Evolutionary conservation across 1,284 basidiomycete genomes (phyloP).

Genomic region (Earliella scabrosa): DNA sequence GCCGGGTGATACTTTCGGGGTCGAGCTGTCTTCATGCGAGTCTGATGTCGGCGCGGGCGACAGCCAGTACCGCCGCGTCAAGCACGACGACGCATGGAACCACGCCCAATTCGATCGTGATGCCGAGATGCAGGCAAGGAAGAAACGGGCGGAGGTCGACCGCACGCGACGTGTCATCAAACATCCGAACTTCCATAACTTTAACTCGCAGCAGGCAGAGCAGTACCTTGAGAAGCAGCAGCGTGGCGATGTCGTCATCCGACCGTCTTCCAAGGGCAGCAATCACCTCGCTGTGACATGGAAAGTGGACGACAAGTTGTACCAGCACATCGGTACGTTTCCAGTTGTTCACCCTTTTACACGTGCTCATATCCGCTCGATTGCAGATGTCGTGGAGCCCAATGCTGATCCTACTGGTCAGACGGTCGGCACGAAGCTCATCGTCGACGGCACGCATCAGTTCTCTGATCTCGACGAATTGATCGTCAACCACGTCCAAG

Average conservation of each 20-base stretch:
- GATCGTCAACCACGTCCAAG: conserved; percentile 96
- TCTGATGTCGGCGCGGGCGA: conserved; percentile 75
- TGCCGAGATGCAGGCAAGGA: conserved; percentile 75
- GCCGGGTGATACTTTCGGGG: conserved; percentile 64
- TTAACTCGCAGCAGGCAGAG: conserved; percentile 92
- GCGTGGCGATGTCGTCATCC: conserved; percentile 93
- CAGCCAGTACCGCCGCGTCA: conserved; percentile 62
- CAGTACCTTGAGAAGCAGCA: conserved; percentile 89
- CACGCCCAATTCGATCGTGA: conserved; percentile 69
- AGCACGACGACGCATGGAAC: conserved; percentile 75
- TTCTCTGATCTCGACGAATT: conserved; percentile 98
- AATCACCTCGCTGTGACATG: conserved; percentile 98
- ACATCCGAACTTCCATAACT: conserved; percentile 98
- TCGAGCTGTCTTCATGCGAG: conserved; percentile 80
- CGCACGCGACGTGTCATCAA: conserved; percentile 89
- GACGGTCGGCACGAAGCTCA: conserved; percentile 71
- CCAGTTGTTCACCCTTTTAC: background rate
- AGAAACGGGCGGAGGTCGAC: conserved; percentile 83
- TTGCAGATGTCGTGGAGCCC: conserved; percentile 85
- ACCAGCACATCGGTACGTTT: conserved; percentile 89
- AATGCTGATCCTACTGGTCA: conserved; percentile 76
- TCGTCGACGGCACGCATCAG: conserved; percentile 82
- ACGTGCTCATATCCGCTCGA: background rate
- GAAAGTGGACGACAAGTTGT: conserved; percentile 98
- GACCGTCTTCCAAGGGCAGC: conserved; percentile 93